Evolutionary conservation across 148 eudicot species (phyloP).

Genomic region (Silene latifolia): DNA sequence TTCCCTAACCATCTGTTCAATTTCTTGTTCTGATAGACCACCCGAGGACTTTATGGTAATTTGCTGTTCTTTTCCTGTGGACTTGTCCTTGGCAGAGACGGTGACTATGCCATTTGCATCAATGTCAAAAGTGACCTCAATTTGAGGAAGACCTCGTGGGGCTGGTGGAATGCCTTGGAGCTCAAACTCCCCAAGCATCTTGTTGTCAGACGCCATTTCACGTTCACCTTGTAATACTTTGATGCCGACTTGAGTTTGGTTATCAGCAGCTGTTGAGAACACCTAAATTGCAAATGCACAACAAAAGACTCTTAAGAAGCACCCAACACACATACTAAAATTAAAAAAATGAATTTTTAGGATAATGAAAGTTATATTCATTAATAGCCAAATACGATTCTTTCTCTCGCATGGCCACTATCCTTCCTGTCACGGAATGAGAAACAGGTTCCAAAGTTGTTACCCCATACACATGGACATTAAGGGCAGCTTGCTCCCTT

Average conservation of each 20-base stretch:
- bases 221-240: conserved; percentile 95
- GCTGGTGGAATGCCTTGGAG: conserved; percentile 92
- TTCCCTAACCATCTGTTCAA: conserved; percentile 84
- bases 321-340: not conserved
- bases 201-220: conserved; percentile 93
- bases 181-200: conserved; percentile 80
- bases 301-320: not conserved
- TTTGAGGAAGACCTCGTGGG: conserved; percentile 89
- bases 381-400: too few species aligned
- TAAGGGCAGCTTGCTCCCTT: too few species aligned
- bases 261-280: conserved; percentile 96
- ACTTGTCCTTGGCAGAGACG: conserved; percentile 93
- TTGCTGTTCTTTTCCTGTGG: conserved; percentile 83
- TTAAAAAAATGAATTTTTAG: too few species aligned
- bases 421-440: not conserved
- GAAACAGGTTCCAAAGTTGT: not conserved
- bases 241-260: conserved; percentile 96
- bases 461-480: not conserved
- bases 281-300: conserved; percentile 38
- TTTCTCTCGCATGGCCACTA: not conserved
- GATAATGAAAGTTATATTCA: too few species aligned
- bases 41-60: conserved; percentile 90
- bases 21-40: conserved; percentile 83
- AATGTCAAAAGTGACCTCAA: conserved; percentile 94
- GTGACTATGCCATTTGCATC: conserved; percentile 97